A percentile compares a stretch with the other conserved stretches of the same genome.
These are phyloP conservation scores for Trichoderma reesei DNA, from an alignment of 495 filamentous ascomycete species.

Conservation along the genomic window DNA sequence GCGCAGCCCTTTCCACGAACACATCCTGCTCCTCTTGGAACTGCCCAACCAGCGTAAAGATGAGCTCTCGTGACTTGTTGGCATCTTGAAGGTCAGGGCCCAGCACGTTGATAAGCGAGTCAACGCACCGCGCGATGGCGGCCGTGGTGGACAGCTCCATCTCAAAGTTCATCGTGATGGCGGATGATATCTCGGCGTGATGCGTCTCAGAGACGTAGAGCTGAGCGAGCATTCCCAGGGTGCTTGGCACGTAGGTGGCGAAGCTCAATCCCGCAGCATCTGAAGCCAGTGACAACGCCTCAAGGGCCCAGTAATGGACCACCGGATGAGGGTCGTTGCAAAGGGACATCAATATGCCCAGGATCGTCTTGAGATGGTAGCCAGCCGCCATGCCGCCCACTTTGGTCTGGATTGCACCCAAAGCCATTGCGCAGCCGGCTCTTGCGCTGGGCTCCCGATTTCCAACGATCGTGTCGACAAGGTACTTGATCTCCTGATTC, in stretches of 20 bases:
- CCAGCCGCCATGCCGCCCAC: conserved; percentile 97
- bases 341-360: conserved; percentile 88
- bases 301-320: conserved; percentile 91
- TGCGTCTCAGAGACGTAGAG: conserved; percentile 87
- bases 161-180: conserved; percentile 81
- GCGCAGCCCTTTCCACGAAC: conserved; percentile 64
- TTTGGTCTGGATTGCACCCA: conserved; percentile 89
- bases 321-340: conserved; percentile 93
- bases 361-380: conserved; percentile 92
- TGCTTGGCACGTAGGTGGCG: conserved; percentile 78
- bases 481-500: conserved; percentile 74
- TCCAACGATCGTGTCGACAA: conserved; percentile 87
- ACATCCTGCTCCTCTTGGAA: conserved; percentile 71
- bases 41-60: conserved; percentile 74
- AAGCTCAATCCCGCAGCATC: conserved; percentile 91
- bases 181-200: conserved; percentile 66
- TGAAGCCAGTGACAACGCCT: conserved; percentile 76
- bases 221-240: conserved; percentile 85
- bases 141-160: conserved; percentile 69
- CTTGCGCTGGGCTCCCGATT: conserved; percentile 89
- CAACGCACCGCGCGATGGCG: conserved; percentile 79
- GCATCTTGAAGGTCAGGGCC: conserved; percentile 93
- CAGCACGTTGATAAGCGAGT: conserved; percentile 90
- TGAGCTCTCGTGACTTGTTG: conserved; percentile 81
- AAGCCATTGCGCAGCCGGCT: conserved; percentile 85